Base-by-base conservation (phyloP, 108 stramenopile genomes). In the Stephanodiscus triporus region DNA sequence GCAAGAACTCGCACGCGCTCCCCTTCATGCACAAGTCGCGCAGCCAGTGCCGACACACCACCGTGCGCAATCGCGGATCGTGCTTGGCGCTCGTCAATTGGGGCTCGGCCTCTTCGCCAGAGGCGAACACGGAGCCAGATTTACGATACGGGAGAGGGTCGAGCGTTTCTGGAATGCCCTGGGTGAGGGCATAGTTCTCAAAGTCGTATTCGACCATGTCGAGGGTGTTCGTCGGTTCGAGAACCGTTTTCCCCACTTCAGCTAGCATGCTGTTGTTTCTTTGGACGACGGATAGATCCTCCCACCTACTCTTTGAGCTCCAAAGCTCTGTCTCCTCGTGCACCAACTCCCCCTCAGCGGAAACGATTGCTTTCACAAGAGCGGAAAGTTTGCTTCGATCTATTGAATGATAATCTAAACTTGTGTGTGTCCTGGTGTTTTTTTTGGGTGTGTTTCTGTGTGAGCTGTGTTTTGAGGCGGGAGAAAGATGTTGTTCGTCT, bases 11-110 rank as follows among this genome's bases (percentile, higher is more conserved):
- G 62, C 97, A 97, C 9, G 91, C 89, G 26, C 88, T 86, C 8
- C 97, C 97, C 73, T 96, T 97, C 97, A 97, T 97, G 76, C 97
- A 97, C 36, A 97, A 75, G 73, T 95, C 97, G 37, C 94, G 86
- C 49, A 97, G 84, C 97, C 97, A 97, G 72, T 97, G 97, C 47
- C 97, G 91, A 77, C 97, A 97, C 27, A 97, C 97, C 16, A 96
- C 92, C 1, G 93, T 96, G 16, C 95, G 89, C n/a, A 95, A 64
- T 17, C 95, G 87, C n/a, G 95, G 95, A 84, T 95, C 95, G 65
- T 92, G 83, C 70, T 92, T 92, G 70, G 94, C 94, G 60, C 83
- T 83, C 16, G 94, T 95, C 57, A 91, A 63, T 40, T 76, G 70
- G 0, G 90, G 87, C 51, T 89, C 89, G 2, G 87, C 84, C 64